Conservation (phyloP, 768 basidiomycete species). For the Mycena amicta region DNA sequence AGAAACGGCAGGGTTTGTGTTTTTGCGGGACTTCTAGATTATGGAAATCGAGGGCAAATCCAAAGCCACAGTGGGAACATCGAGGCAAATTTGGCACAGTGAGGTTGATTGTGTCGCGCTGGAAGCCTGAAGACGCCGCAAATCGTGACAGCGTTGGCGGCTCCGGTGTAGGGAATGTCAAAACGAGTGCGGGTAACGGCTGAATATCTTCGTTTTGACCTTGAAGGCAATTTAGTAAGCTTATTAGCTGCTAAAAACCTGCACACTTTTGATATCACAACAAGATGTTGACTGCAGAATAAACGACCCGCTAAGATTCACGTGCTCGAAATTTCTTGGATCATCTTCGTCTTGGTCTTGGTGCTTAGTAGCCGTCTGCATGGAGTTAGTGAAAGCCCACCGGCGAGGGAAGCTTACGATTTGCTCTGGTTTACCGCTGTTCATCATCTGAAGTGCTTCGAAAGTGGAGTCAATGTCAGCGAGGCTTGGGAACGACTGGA, state of each 20-base stretch:
- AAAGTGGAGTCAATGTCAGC: conserved; percentile 17
- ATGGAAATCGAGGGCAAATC: conserved; percentile 20
- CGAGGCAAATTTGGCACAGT: conserved; percentile 21
- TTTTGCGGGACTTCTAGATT: conserved; percentile 15
- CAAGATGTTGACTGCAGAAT: conserved; percentile 20
- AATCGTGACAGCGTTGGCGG: conserved; percentile 25
- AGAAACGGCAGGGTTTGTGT: conserved; percentile 19
- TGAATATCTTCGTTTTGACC: conserved; percentile 6
- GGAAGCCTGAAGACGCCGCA: conserved; percentile 3
- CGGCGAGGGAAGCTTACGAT: conserved; percentile 6
- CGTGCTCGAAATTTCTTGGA: conserved; percentile 24
- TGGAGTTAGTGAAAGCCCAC: not conserved
- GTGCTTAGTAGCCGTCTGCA: not conserved
- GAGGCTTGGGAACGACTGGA: conserved; percentile 25
- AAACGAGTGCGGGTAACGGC: conserved; percentile 31
- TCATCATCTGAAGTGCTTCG: conserved; percentile 23
- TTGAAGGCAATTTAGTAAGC: not conserved
- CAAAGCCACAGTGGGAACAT: conserved; percentile 23
- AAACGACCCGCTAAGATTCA: conserved; percentile 25
- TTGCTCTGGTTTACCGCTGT: not conserved
- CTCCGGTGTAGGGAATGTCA: conserved; percentile 39
- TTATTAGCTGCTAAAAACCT: not conserved
- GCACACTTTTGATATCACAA: conserved; percentile 6
- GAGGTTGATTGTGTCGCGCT: not conserved
- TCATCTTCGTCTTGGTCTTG: conserved; percentile 9